These are phyloP conservation scores for Solanum paucissectum DNA, from an alignment of 257 asterid species.

Conservation along the genomic window DNA sequence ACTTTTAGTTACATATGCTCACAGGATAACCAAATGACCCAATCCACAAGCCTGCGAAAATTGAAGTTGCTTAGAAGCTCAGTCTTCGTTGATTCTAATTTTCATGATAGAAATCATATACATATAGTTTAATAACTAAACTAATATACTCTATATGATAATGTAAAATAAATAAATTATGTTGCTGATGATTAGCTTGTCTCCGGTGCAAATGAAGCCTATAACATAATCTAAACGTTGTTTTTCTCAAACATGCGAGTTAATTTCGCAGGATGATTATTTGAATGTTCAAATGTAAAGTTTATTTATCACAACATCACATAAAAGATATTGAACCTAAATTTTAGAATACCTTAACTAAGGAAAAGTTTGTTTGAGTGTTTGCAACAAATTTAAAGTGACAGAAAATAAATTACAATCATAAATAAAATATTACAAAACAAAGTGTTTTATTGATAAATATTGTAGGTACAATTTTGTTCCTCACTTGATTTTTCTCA, in stretches of 20 bases:
- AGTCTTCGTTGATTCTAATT: not conserved
- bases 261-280: not conserved
- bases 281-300: not conserved
- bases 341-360: not conserved
- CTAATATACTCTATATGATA: not conserved
- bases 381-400: not conserved
- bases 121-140: not conserved
- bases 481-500: not conserved
- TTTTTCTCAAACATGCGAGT: not conserved
- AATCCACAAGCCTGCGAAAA: not conserved
- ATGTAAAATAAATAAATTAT: not conserved
- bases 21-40: not conserved
- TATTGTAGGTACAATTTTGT: fast-evolving
- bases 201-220: not conserved
- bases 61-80: not conserved
- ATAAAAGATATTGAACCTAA: not conserved
- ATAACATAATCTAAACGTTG: not conserved
- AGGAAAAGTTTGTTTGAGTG: not conserved
- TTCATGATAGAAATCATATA: not conserved
- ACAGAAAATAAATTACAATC: too few species aligned
- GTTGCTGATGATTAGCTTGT: not conserved
- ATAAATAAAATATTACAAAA: too few species aligned
- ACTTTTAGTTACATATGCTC: not conserved
- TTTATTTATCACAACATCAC: not conserved
- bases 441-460: too few species aligned